phyloP scores from a whole-genome alignment of 129 eudicot genomes.

The sunflower (Helianthus annuus) region HanXRQr2.0-SUNRISE NC_035436.2:906159-906658 shows the following conservation, averaged over 20 bases:
- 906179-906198: slow-evolving; percentile 90
- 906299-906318: slow-evolving; percentile 83
- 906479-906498: neutral
- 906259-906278: slow-evolving; percentile 97
- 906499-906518: no score
- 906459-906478: neutral
- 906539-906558: no score
- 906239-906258: slow-evolving; percentile 89
- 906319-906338: slow-evolving; percentile 92
- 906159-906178: slow-evolving; percentile 1
- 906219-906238: slow-evolving; percentile 84
- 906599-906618: no score
- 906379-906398: slow-evolving; percentile 92
- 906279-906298: slow-evolving; percentile 77
- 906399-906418: slow-evolving; percentile 88
- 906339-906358: slow-evolving; percentile 91
- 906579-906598: no score
- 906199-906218: slow-evolving; percentile 81
- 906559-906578: no score
- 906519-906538: neutral
- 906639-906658: neutral
- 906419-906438: slow-evolving; percentile 75
- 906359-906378: slow-evolving; percentile 81
- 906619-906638: neutral
- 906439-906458: slow-evolving; percentile 37